Evolutionary conservation across 192 early-diverging fungal genomes (phyloP).

Genomic region (Coemansia sp.): DNA sequence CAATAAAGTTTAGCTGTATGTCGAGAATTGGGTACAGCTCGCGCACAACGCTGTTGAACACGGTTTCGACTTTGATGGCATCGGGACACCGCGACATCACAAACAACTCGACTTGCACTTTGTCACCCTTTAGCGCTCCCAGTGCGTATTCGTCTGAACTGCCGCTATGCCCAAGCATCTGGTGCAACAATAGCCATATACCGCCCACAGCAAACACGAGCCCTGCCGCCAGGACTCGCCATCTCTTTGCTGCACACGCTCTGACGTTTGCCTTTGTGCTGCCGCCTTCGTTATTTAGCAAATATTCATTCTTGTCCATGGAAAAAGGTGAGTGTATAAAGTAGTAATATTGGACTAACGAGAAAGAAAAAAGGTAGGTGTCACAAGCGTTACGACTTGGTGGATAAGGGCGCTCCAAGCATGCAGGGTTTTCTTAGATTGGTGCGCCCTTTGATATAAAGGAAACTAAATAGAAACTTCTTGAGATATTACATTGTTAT

Average conservation of each 20-base stretch:
- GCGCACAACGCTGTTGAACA: constrained; percentile 29
- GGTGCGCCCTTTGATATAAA: background rate
- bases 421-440: constrained; percentile 2
- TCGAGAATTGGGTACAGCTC: constrained; percentile 53
- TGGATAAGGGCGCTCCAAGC: background rate
- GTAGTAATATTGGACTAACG: background rate
- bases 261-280: background rate
- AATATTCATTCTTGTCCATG: constrained; percentile 4
- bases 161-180: background rate
- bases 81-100: constrained; percentile 77
- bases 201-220: background rate
- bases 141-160: background rate
- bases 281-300: background rate
- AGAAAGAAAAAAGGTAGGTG: background rate
- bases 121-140: constrained; percentile 4
- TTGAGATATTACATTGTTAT: background rate
- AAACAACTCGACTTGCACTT: constrained; percentile 63
- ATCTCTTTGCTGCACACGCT: background rate
- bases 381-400: background rate
- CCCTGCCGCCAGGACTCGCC: background rate
- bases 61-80: constrained; percentile 57
- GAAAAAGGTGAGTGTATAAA: background rate
- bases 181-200: background rate
- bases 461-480: background rate
- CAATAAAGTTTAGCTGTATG: constrained; percentile 55